Conservation (phyloP, 2,329 filamentous ascomycete species). For the Fusarium dlaminii region DNA sequence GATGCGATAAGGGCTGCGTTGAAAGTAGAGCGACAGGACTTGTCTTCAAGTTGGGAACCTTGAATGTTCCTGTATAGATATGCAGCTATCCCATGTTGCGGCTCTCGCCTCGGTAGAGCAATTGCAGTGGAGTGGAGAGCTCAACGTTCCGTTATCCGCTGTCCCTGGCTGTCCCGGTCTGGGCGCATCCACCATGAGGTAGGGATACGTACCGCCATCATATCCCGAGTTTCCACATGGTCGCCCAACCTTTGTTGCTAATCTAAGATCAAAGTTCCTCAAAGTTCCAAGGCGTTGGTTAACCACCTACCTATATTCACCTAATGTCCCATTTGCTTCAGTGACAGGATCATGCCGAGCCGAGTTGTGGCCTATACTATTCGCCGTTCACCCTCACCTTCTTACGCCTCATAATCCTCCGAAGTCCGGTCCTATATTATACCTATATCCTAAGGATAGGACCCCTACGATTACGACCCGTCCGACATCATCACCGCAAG, state of each 20-base stretch:
- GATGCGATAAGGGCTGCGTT: not conserved
- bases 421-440: slow-evolving; percentile 14
- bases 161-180: not conserved
- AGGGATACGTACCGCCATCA: slow-evolving; percentile 41
- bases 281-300: slow-evolving; percentile 7
- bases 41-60: slow-evolving; percentile 6
- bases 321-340: slow-evolving; percentile 1
- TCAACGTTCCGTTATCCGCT: not conserved
- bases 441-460: not conserved
- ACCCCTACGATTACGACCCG: slow-evolving; percentile 11
- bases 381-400: slow-evolving; percentile 34
- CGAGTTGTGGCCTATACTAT: slow-evolving; percentile 30
- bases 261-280: slow-evolving; percentile 17
- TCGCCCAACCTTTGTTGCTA: slow-evolving; percentile 37
- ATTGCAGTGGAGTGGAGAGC: not conserved
- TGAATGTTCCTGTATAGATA: slow-evolving; percentile 20
- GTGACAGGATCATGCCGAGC: slow-evolving; percentile 46
- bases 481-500: slow-evolving; percentile 19
- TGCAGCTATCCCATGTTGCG: slow-evolving; percentile 38
- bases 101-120: slow-evolving; percentile 20
- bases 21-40: not conserved
- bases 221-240: slow-evolving; percentile 36
- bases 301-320: slow-evolving; percentile 5
- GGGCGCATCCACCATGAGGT: slow-evolving; percentile 19
- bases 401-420: slow-evolving; percentile 40